A percentile compares a stretch with the other conserved stretches of the same genome.
phyloP scores from a whole-genome alignment of 805 yeast species.

The Candida oleophila region DNA sequence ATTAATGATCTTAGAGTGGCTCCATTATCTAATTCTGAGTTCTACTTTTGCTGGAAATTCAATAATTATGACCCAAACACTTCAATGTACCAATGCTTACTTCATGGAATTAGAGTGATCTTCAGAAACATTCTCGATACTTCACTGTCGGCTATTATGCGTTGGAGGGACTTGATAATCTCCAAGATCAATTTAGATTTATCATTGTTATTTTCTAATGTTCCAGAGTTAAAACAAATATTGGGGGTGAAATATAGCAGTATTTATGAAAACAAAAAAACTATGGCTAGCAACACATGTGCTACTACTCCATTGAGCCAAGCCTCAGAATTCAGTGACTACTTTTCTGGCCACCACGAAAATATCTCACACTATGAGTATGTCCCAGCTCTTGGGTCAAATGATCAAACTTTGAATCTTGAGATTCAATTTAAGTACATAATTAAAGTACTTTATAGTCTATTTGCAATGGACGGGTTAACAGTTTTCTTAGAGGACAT shows the following conservation, averaged over 20 bases:
- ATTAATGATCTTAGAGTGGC: constrained; percentile 36
- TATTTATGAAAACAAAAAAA: constrained; percentile 7
- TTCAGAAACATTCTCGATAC: constrained; percentile 42
- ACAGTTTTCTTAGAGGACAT: constrained; percentile 47
- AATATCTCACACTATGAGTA: neutral
- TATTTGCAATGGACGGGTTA: constrained; percentile 42
- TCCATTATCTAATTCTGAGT: constrained; percentile 28
- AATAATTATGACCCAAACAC: constrained; percentile 21
- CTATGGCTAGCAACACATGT: constrained; percentile 1
- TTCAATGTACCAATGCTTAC: constrained; percentile 34
- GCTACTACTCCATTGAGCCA: neutral
- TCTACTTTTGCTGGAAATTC: constrained; percentile 32
- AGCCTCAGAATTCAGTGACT: constrained; percentile 7
- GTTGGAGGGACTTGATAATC: constrained; percentile 42
- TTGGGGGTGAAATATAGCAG: constrained; percentile 42
- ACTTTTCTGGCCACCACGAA: constrained; percentile 2
- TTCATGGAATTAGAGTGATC: constrained; percentile 37
- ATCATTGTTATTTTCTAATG: constrained; percentile 34
- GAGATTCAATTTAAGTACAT: constrained; percentile 43
- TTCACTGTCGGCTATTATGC: constrained; percentile 29
- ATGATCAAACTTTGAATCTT: constrained; percentile 21
- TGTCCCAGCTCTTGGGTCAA: constrained; percentile 7
- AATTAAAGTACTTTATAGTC: constrained; percentile 41
- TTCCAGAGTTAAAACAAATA: constrained; percentile 45
- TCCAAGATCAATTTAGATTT: constrained; percentile 41